A percentile compares a stretch with the other conserved stretches of the same genome.
Evolutionary conservation across 306 rosid species (phyloP).

Genomic region (Lotus japonicus): DNA sequence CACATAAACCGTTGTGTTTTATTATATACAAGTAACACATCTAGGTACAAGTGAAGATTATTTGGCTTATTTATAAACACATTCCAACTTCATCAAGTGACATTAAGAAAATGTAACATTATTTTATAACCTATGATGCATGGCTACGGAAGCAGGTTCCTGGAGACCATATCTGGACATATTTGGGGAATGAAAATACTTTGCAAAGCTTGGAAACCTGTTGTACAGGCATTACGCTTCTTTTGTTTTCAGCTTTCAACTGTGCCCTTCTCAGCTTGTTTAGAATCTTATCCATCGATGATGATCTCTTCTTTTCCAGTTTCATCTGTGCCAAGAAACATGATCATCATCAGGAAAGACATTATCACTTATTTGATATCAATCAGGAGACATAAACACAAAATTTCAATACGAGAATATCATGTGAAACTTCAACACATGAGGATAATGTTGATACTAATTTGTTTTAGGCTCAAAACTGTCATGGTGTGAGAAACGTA

Average conservation of each 20-base stretch:
- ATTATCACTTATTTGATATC: too few relatives aligned
- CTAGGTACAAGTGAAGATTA: constrained; percentile 1
- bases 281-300: constrained; percentile 76
- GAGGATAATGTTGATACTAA: not conserved
- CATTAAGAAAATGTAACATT: not conserved
- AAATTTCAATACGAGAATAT: too few relatives aligned
- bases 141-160: constrained; percentile 28
- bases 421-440: too few relatives aligned
- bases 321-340: constrained; percentile 56
- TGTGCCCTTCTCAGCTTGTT: constrained; percentile 67
- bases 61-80: not conserved
- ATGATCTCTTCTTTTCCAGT: constrained; percentile 73
- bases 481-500: not conserved
- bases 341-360: not conserved
- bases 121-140: not conserved
- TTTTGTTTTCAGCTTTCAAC: constrained; percentile 67
- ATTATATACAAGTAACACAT: not conserved
- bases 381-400: too few relatives aligned
- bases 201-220: constrained; percentile 23
- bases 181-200: constrained; percentile 21
- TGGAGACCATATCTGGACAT: constrained; percentile 9
- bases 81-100: not conserved
- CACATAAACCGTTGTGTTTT: not conserved
- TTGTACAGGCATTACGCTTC: constrained; percentile 28
- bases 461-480: not conserved